Base-by-base conservation (phyloP, 73 alveolate species). In the Paraurostyla sp. region DNA sequence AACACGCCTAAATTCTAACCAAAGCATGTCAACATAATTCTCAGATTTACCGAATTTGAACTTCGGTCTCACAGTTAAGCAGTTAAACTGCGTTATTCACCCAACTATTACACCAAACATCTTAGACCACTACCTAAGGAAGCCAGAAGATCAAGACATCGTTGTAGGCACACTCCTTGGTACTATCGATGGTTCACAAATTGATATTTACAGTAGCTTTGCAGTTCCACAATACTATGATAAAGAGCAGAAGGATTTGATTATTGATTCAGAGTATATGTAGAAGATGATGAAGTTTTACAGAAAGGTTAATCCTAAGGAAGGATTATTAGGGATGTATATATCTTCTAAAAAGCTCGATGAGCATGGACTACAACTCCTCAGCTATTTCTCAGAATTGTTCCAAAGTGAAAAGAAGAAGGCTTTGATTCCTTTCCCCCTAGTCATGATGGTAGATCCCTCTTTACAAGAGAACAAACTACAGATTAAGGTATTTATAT, bases 101-200 rank as follows among this genome's bases (percentile, higher is more conserved):
- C 93, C 93, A 0, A 51, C 62, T 0, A 71, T 85, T 13, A 33
- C 85, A 0, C 51, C 88, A 0, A 85, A 80, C 32, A 85, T 85
- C 80, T 36, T 85, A 11, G 93, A 85, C 38, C 93, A 85, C 41
- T 85, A 71, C 88, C 43, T 85, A 69, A 42, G 93, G n/a, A 68
- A 76, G 50, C 68, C 84, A 0, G 87, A 73, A 38, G 87, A 49
- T 15, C 33, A 59, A 29, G 93, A 85, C 23, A 41, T 85, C 30
- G 93, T 85, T 9, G 68, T 85, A 22, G 93, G 93, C 4, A 71
- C 88, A 4, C 65, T 85, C 15, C 82, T 85, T 9, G 93, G 93
- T 2, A 71, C 85, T 15, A 15, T 65, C 22, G 83, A 85, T 85
- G 93, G 93, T 41, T 25, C 49, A 22, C 48, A 51, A 29, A 43